These are phyloP conservation scores for Annona squamosa DNA, from an alignment of 164 flowering plant species.

Conservation along the genomic window DNA sequence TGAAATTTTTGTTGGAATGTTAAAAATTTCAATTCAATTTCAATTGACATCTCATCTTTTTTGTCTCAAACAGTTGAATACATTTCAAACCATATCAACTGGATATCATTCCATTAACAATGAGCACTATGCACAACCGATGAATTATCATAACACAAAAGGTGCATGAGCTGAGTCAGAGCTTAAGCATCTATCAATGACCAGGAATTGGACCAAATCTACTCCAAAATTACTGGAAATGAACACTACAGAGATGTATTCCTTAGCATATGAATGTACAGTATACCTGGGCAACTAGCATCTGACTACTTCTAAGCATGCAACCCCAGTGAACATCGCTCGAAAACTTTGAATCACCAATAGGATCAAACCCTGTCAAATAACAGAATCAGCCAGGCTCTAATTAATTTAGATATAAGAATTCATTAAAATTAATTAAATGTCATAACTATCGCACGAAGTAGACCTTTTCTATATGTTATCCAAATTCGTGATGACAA, in stretches of 20 bases:
- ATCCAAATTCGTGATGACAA: conserved; percentile 75
- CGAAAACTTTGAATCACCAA: conserved; percentile 68
- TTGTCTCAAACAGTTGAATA: no score
- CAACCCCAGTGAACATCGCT: conserved; percentile 95
- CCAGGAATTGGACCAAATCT: not conserved
- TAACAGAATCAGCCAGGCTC: conserved; percentile 1
- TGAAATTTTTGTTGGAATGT: no score
- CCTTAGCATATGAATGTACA: not conserved
- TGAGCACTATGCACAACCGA: not conserved
- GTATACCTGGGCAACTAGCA: conserved; percentile 92
- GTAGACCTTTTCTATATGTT: conserved; percentile 85
- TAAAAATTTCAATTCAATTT: no score
- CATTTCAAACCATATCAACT: no score
- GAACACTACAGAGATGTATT: not conserved
- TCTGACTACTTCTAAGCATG: conserved; percentile 97
- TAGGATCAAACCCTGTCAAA: conserved; percentile 57
- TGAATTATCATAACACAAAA: not conserved
- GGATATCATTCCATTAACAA: no score
- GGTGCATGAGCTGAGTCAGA: not conserved
- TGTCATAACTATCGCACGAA: not conserved
- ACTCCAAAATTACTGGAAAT: not conserved
- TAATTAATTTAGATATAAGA: not conserved
- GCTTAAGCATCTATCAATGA: not conserved
- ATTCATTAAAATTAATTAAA: not conserved
- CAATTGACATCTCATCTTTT: no score